Conservation (phyloP, 345 rosid genomes). For the Citrus reticulata region DNA sequence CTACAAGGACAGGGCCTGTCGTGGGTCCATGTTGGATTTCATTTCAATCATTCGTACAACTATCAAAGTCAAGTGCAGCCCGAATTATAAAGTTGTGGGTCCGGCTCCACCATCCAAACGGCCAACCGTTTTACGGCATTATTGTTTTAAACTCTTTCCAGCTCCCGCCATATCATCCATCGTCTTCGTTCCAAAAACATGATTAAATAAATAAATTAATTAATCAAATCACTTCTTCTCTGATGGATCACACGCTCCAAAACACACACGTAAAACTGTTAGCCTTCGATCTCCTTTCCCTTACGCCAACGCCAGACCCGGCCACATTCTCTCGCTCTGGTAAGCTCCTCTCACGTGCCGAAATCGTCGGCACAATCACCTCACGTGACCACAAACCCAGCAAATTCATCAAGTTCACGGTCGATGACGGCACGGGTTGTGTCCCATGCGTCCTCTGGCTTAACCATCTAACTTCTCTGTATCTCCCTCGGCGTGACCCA, state of each 20-base stretch:
- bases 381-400: constrained; percentile 45
- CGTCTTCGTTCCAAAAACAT: not conserved
- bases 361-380: constrained; percentile 54
- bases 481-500: constrained; percentile 44
- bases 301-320: constrained; percentile 31
- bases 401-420: constrained; percentile 56
- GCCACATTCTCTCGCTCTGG: constrained; percentile 31
- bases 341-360: constrained; percentile 47
- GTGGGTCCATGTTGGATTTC: not conserved
- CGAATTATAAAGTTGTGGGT: not conserved
- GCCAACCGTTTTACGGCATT: not conserved
- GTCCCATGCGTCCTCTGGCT: constrained; percentile 78
- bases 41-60: not conserved
- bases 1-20: not conserved
- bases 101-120: not conserved
- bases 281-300: constrained; percentile 46
- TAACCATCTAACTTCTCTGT: constrained; percentile 59
- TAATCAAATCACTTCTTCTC: not conserved
- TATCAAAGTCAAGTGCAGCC: not conserved
- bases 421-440: constrained; percentile 73
- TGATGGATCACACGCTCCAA: constrained; percentile 35
- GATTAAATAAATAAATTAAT: not conserved
- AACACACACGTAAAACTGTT: constrained; percentile 59
- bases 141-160: not conserved
- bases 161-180: constrained; percentile 3